These are phyloP conservation scores for Cryphonectria carpinicola DNA, from an alignment of 2,329 filamentous ascomycete genomes.

Conservation along the genomic window DNA sequence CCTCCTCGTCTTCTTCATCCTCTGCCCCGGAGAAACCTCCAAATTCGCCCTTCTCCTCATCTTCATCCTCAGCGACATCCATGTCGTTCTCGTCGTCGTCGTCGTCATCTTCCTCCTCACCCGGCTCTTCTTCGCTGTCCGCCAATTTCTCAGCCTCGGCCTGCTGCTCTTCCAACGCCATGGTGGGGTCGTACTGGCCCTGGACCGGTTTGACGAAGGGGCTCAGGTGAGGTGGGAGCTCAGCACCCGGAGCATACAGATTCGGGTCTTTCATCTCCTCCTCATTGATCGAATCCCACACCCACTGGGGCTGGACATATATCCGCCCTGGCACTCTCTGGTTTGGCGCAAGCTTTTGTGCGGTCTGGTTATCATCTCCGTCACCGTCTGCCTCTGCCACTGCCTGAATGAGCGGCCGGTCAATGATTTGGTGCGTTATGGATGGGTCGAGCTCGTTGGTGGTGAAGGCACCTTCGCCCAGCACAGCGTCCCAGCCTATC, in stretches of 20 bases:
- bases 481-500: constrained; percentile 89
- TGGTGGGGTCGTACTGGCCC: constrained; percentile 89
- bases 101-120: constrained; percentile 46
- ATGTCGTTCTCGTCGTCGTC: constrained; percentile 52
- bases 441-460: constrained; percentile 82
- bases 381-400: constrained; percentile 53
- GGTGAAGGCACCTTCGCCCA: constrained; percentile 91
- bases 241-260: constrained; percentile 85
- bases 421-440: constrained; percentile 96
- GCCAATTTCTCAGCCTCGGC: constrained; percentile 80
- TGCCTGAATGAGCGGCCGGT: constrained; percentile 77
- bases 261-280: constrained; percentile 86
- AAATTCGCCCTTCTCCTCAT: constrained; percentile 51
- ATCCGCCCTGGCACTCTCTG: constrained; percentile 85
- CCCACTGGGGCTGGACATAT: constrained; percentile 97
- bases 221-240: constrained; percentile 90
- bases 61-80: constrained; percentile 52
- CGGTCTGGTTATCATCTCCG: constrained; percentile 64
- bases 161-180: constrained; percentile 85
- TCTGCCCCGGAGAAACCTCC: constrained; percentile 54
- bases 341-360: constrained; percentile 61
- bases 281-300: constrained; percentile 96
- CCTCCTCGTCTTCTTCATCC: constrained; percentile 50
- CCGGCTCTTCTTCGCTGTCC: constrained; percentile 52
- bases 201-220: constrained; percentile 89